Conservation (phyloP, 805 yeast species). For the Kodamaea hsintzibuensis region DNA sequence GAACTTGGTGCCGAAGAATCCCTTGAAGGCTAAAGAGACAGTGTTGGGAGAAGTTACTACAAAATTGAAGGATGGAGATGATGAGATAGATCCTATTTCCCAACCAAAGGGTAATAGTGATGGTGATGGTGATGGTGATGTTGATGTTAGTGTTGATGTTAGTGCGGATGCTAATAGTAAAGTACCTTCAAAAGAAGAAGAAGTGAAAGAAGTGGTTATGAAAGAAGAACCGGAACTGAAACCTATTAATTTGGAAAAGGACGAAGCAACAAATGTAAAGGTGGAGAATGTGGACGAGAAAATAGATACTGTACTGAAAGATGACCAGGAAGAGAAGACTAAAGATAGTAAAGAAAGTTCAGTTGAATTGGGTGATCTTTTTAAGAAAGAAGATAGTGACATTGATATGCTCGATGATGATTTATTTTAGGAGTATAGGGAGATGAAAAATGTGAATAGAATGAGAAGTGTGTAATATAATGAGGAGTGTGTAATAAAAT, state of each 20-base stretch:
- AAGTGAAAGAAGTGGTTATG: background rate
- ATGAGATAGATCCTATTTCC: background rate
- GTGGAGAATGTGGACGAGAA: constrained; percentile 1
- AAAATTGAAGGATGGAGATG: background rate
- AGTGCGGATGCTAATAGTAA: background rate
- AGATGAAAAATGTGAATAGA: constrained; percentile 12
- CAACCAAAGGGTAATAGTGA: background rate
- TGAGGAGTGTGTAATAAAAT: background rate
- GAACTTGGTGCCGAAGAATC: constrained; percentile 4
- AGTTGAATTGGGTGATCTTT: constrained; percentile 3
- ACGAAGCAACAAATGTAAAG: constrained; percentile 9
- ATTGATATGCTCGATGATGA: constrained; percentile 10
- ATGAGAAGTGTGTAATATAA: background rate
- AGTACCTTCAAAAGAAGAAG: constrained; percentile 4
- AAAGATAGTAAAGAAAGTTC: background rate
- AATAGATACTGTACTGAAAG: background rate
- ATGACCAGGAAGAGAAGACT: background rate
- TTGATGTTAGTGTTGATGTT: constrained; percentile 13
- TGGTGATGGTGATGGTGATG: constrained; percentile 10
- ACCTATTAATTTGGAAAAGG: background rate
- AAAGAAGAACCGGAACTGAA: constrained; percentile 3
- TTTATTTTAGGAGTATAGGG: constrained; percentile 7
- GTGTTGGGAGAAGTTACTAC: background rate
- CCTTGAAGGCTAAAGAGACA: constrained; percentile 1
- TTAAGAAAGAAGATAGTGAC: constrained; percentile 10